These are phyloP conservation scores for Sarcomyxa edulis DNA, from an alignment of 768 basidiomycete species.

Conservation along the genomic window DNA sequence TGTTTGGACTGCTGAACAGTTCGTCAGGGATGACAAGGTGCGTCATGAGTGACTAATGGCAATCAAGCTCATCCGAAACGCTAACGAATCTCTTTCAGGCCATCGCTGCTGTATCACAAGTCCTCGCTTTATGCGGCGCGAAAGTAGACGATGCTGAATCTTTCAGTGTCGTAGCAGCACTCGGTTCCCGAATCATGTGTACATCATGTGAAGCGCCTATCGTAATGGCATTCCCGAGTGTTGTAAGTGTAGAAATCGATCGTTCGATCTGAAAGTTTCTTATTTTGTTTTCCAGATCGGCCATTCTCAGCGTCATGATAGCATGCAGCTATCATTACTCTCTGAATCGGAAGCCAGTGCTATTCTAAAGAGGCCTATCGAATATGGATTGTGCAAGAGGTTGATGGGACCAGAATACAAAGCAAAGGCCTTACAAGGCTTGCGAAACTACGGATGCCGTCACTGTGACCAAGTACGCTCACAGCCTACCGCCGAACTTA, in stretches of 20 bases:
- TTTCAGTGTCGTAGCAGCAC: conserved; percentile 10
- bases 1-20: conserved; percentile 45
- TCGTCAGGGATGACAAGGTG: conserved; percentile 59
- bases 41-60: conserved; percentile 4
- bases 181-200: conserved; percentile 36
- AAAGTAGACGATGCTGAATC: conserved; percentile 25
- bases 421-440: conserved; percentile 24
- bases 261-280: too few relatives aligned
- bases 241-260: conserved; percentile 42
- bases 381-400: conserved; percentile 14
- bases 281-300: conserved; percentile 38
- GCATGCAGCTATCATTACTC: conserved; percentile 36
- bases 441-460: conserved; percentile 44
- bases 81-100: conserved; percentile 32
- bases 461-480: conserved; percentile 32
- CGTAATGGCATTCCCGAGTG: conserved; percentile 37
- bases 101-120: conserved; percentile 31
- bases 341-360: conserved; percentile 12
- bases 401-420: conserved; percentile 14
- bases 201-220: conserved; percentile 43
- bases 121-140: conserved; percentile 25
- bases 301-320: conserved; percentile 60
- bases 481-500: not conserved
- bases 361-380: conserved; percentile 14
- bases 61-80: too few relatives aligned